Evolutionary conservation across 1,284 basidiomycete genomes (phyloP), one percentile per base, ranked within the genome.

Genomic region (Somion occarium): DNA sequence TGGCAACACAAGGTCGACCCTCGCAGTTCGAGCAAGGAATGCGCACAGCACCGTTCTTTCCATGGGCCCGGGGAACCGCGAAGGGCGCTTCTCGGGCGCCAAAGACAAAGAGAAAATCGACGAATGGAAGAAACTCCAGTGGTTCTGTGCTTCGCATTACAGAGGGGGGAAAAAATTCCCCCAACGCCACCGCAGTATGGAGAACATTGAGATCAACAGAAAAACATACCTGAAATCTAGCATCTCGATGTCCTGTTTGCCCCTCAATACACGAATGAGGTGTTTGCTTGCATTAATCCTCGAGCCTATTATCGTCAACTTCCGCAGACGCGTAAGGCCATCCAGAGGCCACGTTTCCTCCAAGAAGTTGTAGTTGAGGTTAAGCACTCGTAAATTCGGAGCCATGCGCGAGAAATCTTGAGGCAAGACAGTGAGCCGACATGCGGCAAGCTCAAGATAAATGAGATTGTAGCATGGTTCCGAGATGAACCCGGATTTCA

Each of bases 361-460:
- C 60, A 97, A 65, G 70, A 94, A 96, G 69, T 97, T 97, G 75
- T 95, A 95, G 75, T 97, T 96, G 58, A 96, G 79, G 73, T 98
- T 98, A 65, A 99, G 75, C 53, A 89, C 87, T 52, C 94, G 86
- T 59, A 99, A 72, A 68, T 97, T 98, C 22, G 96, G 96, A 44
- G 86, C 74, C 46, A 90, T 69, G 38, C 65, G 63, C 34, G 80
- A 76, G 54, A 98, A 73, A 37, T 83, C 78, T 50, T 70, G 60
- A 2, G 96, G 93, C 50, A 98, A 79, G 42, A 65, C 63, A 24
- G 83, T 85, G 52, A 99, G 75, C 54, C 91, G 84, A 68, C 97
- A 99, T 43, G 85, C 91, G 11, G 94, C 93, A 37, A 93, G 75
- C 71, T 99, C 96, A 60, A 99, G 78, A 73, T 98, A 98, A 38